Base-by-base conservation (phyloP, 306 rosid genomes). In the Dryas octopetala region DNA sequence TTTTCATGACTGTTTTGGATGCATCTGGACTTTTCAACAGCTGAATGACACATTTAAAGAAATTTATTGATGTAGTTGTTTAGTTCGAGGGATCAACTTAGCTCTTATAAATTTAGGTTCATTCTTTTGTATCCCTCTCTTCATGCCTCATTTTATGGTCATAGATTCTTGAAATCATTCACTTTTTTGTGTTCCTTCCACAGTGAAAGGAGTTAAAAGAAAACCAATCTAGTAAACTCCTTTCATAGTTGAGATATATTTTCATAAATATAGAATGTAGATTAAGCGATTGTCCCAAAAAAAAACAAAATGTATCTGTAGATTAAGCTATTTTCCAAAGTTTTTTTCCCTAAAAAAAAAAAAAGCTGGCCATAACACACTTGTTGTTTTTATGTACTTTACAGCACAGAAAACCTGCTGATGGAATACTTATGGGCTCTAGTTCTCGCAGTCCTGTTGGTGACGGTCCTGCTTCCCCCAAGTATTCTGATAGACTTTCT, bases 361-460 rank as follows among this genome's bases (percentile, higher is more conserved):
- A 23, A 23, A 12, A 23, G 46, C 32, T 48, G 5, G 64, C 17
- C 6, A 1, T 81, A 54, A 81, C 53, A 54, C 51, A 54, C 51
- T 68, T 7, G 62, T 44, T n/a, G 7, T 70, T 11, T 58, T 28
- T 62, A 71, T 74, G 48, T 47, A n/a, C 81, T 83, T 85, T 83
- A 68, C 97, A 95, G 98, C 98, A 95, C 86, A 95, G 89, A 85
- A 95, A 88, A 80, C 94, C 97, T 64, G 84, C 93, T 74, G 98
- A 91, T 86, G 91, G 97, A 75, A 89, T 89, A 96, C 86, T 95
- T 48, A 83, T 91, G 79, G 98, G 98, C 72, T 87, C 93, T 76
- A 95, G 96, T 85, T 95, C 98, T 74, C 97, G 97, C 68, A 91
- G 89, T 62, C 89, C 97, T 62, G 90, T 90, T 59, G 97, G 89